Evolutionary conservation across 441 rosid species (phyloP).

Genomic region (Erodium chrysanthum): DNA sequence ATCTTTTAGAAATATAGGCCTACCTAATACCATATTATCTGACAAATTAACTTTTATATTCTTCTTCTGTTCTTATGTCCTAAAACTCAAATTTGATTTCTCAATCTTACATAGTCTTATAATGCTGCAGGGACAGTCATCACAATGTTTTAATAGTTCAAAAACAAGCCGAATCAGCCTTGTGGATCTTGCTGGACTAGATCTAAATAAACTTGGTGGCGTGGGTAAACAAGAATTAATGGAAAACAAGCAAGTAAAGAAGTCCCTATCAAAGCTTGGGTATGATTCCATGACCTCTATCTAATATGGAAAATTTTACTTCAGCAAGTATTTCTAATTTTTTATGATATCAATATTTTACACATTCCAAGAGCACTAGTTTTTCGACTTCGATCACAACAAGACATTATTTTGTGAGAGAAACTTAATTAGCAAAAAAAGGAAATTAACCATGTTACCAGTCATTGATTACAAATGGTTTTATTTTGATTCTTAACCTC

Average conservation of each 20-base stretch:
- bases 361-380: neutral
- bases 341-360: neutral
- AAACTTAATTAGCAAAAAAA: neutral
- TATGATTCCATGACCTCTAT: slow-evolving; percentile 23
- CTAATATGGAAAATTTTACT: too few relatives aligned
- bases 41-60: neutral
- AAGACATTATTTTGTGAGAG: neutral
- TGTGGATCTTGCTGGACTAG: slow-evolving; percentile 96
- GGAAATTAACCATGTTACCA: neutral
- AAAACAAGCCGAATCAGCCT: slow-evolving; percentile 95
- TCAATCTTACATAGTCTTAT: slow-evolving; percentile 39
- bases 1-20: neutral
- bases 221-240: slow-evolving; percentile 42
- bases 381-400: neutral
- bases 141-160: slow-evolving; percentile 80
- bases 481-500: neutral
- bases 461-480: slow-evolving; percentile 12
- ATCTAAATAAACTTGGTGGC: slow-evolving; percentile 50
- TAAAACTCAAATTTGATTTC: neutral
- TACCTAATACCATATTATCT: neutral
- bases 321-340: too few relatives aligned
- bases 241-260: slow-evolving; percentile 71
- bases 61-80: neutral
- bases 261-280: slow-evolving; percentile 99
- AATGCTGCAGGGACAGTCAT: slow-evolving; percentile 33